phyloP scores from a whole-genome alignment of 768 basidiomycete genomes.

The Tulasnella sp. region DNA sequence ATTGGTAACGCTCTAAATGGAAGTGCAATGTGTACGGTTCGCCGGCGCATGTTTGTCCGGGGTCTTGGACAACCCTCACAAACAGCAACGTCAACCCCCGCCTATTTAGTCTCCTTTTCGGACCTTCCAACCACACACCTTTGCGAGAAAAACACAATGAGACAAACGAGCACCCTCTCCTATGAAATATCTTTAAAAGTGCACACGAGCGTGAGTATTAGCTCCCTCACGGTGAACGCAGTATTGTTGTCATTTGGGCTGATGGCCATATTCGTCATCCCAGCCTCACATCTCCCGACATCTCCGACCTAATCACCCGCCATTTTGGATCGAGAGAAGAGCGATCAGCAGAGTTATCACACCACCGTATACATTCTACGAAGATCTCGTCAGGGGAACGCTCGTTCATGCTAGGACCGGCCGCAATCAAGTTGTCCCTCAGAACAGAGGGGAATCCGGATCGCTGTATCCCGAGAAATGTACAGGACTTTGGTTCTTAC shows the following conservation, averaged over 20 bases:
- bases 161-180: not conserved
- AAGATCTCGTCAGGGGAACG: not conserved
- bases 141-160: not conserved
- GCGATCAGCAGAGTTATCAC: not conserved
- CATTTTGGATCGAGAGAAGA: not conserved
- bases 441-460: not conserved
- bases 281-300: not conserved
- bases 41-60: not conserved
- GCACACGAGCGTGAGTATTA: slow-evolving; percentile 1
- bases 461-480: not conserved
- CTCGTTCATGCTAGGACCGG: not conserved
- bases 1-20: not conserved
- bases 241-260: not conserved
- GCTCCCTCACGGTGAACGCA: not conserved
- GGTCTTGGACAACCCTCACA: not conserved
- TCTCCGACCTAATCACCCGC: not conserved
- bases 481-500: not conserved
- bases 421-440: not conserved
- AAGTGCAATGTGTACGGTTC: not conserved
- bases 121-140: not conserved
- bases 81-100: not conserved
- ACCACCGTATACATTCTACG: not conserved
- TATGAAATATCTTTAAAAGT: not conserved
- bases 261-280: not conserved
- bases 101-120: not conserved